phyloP scores from a whole-genome alignment of 176 grass and related monocot genomes.

The Avena sativa region DNA sequence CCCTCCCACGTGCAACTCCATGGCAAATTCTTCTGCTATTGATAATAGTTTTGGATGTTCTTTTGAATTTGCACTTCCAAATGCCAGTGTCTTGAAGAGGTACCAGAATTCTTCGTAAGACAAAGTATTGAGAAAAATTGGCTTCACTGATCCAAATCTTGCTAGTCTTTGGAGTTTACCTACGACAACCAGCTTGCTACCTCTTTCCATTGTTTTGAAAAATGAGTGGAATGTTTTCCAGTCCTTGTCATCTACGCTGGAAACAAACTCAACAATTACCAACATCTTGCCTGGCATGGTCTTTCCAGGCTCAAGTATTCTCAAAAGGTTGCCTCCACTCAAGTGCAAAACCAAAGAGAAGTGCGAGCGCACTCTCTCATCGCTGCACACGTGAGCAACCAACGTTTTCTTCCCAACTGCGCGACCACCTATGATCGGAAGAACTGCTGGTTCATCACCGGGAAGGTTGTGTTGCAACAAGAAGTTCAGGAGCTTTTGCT shows the following conservation, averaged over 20 bases:
- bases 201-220: background rate
- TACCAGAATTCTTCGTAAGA: slow-evolving; percentile 1
- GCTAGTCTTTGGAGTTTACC: background rate
- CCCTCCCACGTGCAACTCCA: background rate
- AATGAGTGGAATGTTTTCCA: slow-evolving; percentile 7
- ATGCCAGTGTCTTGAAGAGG: slow-evolving; percentile 16
- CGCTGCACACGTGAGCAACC: background rate
- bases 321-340: background rate
- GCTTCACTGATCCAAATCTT: background rate
- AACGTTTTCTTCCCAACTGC: background rate
- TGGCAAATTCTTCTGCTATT: slow-evolving; percentile 22
- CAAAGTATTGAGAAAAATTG: background rate
- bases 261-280: background rate
- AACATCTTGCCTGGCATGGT: background rate
- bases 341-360: slow-evolving; percentile 4
- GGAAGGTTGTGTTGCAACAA: background rate
- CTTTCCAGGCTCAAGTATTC: background rate
- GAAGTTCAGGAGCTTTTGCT: background rate
- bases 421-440: background rate
- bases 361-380: background rate
- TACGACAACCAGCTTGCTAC: background rate
- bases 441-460: background rate
- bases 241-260: background rate
- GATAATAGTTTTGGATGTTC: background rate
- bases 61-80: background rate